Percentiles rank a stretch among this genome's conserved stretches.
Conservation (phyloP, 495 filamentous ascomycete genomes). For the Tricharina praecox region DNA sequence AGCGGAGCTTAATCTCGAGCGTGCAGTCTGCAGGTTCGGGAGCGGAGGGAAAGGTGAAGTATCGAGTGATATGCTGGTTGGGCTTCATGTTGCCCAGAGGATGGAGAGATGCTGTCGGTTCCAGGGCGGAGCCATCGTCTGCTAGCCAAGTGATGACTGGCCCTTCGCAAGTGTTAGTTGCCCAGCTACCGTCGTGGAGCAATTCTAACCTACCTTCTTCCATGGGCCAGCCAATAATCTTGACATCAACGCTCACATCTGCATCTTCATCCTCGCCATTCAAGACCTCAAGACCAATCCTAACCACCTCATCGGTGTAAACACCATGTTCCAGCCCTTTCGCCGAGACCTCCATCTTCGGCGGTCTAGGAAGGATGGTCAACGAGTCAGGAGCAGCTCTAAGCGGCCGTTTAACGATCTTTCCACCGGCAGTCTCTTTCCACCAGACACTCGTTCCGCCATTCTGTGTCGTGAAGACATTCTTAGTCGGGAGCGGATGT, state of each 20-base stretch:
- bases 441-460: constrained; percentile 16
- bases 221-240: constrained; percentile 39
- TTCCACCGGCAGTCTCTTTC: constrained; percentile 9
- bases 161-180: constrained; percentile 9
- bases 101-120: constrained; percentile 12
- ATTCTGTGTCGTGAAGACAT: constrained; percentile 12
- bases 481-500: constrained; percentile 25
- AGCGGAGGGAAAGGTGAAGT: constrained; percentile 35
- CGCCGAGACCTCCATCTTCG: constrained; percentile 64
- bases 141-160: constrained; percentile 19
- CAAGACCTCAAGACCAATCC: constrained; percentile 46
- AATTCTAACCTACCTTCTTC: constrained; percentile 9
- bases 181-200: too few species aligned
- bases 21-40: constrained; percentile 44
- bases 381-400: constrained; percentile 37
- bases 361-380: constrained; percentile 71
- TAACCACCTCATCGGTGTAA: constrained; percentile 63
- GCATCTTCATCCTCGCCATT: constrained; percentile 78
- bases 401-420: constrained; percentile 31
- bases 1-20: constrained; percentile 53
- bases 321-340: constrained; percentile 45
- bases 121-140: constrained; percentile 1
- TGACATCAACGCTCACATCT: constrained; percentile 48
- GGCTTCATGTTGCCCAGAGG: constrained; percentile 35
- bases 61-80: constrained; percentile 29